phyloP scores from a whole-genome alignment of 345 rosid genomes.

The Citrus medica region DNA sequence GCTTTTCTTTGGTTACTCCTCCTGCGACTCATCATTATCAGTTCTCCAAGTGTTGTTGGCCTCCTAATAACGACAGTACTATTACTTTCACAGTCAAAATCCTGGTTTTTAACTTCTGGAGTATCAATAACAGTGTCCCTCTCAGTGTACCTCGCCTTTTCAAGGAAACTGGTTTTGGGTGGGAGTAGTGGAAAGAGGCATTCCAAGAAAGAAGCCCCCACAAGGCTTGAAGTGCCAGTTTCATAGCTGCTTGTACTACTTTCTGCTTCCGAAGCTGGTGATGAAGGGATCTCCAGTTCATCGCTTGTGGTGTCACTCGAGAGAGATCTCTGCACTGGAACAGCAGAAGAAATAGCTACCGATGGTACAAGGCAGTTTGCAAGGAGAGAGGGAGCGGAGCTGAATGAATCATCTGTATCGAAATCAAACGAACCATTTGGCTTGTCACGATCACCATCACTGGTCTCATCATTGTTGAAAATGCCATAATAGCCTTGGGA shows the following conservation, averaged over 20 bases:
- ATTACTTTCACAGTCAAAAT: constrained; percentile 17
- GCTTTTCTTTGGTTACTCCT: constrained; percentile 70
- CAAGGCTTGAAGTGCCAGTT: constrained; percentile 61
- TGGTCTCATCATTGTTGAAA: constrained; percentile 12
- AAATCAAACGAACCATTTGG: constrained; percentile 24
- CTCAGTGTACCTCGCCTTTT: constrained; percentile 20
- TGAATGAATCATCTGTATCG: constrained; percentile 49
- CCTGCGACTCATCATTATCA: constrained; percentile 80
- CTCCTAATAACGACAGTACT: constrained; percentile 31
- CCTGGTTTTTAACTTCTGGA: constrained; percentile 15
- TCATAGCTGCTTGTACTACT: constrained; percentile 65
- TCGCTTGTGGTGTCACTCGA: constrained; percentile 22
- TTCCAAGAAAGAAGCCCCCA: constrained; percentile 76
- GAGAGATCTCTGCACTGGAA: constrained; percentile 31
- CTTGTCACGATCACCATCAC: constrained; percentile 7
- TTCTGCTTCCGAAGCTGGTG: constrained; percentile 59
- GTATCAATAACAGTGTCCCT: constrained; percentile 21
- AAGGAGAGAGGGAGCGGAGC: constrained; percentile 51
- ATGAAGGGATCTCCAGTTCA: constrained; percentile 31
- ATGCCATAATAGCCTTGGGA: constrained; percentile 8
- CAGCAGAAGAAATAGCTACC: constrained; percentile 29
- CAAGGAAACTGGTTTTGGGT: constrained; percentile 41
- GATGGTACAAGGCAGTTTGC: constrained; percentile 41
- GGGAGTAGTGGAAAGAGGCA: constrained; percentile 73
- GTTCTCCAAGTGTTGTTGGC: constrained; percentile 72